Percentiles rank a stretch among this genome's conserved stretches.
Evolutionary conservation across 2,329 filamentous ascomycete genomes (phyloP).

Genomic region (Cladophialophora psammophila): DNA sequence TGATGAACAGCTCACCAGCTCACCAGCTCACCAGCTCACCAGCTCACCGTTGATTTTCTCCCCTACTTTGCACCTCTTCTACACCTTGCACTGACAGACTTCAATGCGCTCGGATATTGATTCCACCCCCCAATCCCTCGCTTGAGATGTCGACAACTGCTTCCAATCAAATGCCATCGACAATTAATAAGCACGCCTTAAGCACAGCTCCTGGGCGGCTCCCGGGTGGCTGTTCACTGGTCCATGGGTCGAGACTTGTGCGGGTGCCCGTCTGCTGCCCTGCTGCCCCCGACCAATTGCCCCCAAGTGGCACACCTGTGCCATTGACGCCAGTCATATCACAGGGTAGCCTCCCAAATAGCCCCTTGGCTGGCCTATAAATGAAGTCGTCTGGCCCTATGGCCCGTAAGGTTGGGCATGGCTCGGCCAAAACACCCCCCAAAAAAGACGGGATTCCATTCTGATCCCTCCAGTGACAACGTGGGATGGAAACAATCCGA

Average conservation of each 20-base stretch:
- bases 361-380: not conserved
- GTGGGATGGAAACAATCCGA: not conserved
- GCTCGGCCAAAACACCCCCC: not conserved
- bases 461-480: not conserved
- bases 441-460: constrained; percentile 1
- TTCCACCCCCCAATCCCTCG: not conserved
- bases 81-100: not conserved
- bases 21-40: too few relatives aligned
- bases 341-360: not conserved
- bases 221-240: too few relatives aligned
- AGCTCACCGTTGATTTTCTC: not conserved
- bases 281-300: not conserved
- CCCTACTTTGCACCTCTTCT: not conserved
- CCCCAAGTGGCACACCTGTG: not conserved
- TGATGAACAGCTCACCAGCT: not conserved
- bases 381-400: not conserved
- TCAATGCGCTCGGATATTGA: not conserved
- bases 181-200: not conserved
- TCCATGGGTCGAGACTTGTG: too few relatives aligned
- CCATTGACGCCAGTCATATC: not conserved
- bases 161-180: not conserved
- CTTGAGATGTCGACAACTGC: not conserved
- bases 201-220: not conserved
- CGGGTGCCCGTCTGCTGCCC: not conserved
- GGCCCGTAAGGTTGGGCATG: constrained; percentile 2